Evolutionary conservation across 1,284 basidiomycete genomes (phyloP).

Genomic region (Pseudozyma sp.): DNA sequence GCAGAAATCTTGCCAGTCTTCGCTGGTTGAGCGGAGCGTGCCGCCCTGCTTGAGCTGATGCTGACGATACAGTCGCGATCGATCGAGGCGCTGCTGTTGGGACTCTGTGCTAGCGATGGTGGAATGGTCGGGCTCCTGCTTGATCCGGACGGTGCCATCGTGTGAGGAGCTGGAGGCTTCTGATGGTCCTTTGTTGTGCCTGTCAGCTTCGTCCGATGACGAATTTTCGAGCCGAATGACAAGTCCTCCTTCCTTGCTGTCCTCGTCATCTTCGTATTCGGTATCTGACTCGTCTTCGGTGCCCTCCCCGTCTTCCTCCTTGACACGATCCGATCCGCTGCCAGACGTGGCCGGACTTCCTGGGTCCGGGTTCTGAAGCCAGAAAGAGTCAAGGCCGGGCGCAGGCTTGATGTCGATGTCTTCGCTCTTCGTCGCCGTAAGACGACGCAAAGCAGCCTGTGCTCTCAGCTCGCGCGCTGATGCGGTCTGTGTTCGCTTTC

Average conservation of each 20-base stretch:
- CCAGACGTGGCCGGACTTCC: slow-evolving; percentile 3
- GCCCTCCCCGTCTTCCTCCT: slow-evolving; percentile 12
- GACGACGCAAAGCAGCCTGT: slow-evolving; percentile 40
- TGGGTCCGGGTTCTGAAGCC: slow-evolving; percentile 4
- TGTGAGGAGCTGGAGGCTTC: background rate
- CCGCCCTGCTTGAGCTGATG: slow-evolving; percentile 44
- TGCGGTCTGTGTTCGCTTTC: slow-evolving; percentile 44
- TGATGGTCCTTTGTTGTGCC: background rate
- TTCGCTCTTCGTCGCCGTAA: slow-evolving; percentile 20
- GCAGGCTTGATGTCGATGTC: background rate
- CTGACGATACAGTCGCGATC: slow-evolving; percentile 37
- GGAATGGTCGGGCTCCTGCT: slow-evolving; percentile 21
- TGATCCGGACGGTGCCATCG: slow-evolving; percentile 2
- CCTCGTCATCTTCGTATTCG: slow-evolving; percentile 34
- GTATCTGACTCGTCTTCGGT: slow-evolving; percentile 10
- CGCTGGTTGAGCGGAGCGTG: slow-evolving; percentile 19
- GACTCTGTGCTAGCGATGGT: slow-evolving; percentile 41
- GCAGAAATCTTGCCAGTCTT: slow-evolving; percentile 48
- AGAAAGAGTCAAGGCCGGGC: slow-evolving; percentile 1
- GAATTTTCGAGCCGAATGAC: slow-evolving; percentile 34
- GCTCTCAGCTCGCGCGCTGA: slow-evolving; percentile 45
- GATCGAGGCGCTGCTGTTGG: slow-evolving; percentile 32
- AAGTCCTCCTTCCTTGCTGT: slow-evolving; percentile 17
- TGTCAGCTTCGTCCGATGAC: slow-evolving; percentile 13
- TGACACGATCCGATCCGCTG: background rate